phyloP scores from a whole-genome alignment of 129 eudicot species.

The Smallanthus sonchifolius region DNA sequence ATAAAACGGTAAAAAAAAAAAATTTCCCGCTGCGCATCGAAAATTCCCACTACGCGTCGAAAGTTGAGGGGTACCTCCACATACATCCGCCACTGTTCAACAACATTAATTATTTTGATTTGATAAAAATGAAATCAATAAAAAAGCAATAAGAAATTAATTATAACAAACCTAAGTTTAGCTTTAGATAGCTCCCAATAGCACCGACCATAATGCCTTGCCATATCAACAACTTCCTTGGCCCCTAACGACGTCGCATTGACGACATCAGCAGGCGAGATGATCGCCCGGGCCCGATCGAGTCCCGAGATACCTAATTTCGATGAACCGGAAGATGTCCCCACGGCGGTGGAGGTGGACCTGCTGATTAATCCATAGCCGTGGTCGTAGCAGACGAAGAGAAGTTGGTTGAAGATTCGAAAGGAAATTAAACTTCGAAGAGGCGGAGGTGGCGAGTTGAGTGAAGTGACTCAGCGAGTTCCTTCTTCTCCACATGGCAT shows the following conservation, averaged over 20 bases:
- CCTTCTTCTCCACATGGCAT: conserved; percentile 35
- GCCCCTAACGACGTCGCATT: conserved; percentile 41
- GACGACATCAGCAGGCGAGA: conserved; percentile 25
- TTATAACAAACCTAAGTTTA: conserved; percentile 53
- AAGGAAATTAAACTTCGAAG: conserved; percentile 23
- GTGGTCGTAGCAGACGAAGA: conserved; percentile 14
- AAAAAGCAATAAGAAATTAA: background rate
- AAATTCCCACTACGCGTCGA: too few relatives aligned
- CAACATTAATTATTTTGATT: background rate
- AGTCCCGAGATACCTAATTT: conserved; percentile 30
- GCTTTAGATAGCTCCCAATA: conserved; percentile 95
- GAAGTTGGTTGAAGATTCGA: conserved; percentile 10
- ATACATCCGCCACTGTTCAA: too few relatives aligned
- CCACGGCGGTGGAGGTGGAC: conserved; percentile 43
- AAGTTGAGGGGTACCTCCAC: too few relatives aligned
- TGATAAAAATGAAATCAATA: background rate
- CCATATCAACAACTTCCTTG: conserved; percentile 39
- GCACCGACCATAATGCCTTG: conserved; percentile 58
- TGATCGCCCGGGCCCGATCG: conserved; percentile 28
- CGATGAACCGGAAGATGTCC: conserved; percentile 21
- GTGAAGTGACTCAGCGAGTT: conserved; percentile 33
- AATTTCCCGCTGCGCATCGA: too few relatives aligned
- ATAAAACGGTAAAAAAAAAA: too few relatives aligned
- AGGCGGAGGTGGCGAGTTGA: conserved; percentile 28
- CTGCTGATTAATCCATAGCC: conserved; percentile 35